Evolutionary conservation across 1,284 basidiomycete species (phyloP).

Genomic region (Fistulina hepatica): DNA sequence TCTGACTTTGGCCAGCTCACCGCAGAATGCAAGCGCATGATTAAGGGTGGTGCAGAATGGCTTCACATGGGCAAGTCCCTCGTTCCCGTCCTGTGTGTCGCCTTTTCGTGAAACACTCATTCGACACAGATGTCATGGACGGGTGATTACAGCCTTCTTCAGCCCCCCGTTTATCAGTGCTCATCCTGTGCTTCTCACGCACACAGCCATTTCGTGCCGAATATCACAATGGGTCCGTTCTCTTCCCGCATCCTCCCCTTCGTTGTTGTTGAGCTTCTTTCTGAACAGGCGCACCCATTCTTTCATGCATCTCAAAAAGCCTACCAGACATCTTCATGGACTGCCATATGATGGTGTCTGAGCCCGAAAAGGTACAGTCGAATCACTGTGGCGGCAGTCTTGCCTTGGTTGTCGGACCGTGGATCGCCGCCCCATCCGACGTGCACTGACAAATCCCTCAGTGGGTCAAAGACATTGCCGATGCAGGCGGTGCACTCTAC

Average conservation of each 20-base stretch:
- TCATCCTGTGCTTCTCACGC: too few species aligned
- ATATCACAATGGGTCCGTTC: slow-evolving; percentile 87
- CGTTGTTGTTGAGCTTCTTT: slow-evolving; percentile 9
- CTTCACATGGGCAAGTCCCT: slow-evolving; percentile 79
- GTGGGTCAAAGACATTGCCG: slow-evolving; percentile 96
- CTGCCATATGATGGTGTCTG: slow-evolving; percentile 99
- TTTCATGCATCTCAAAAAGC: slow-evolving; percentile 80
- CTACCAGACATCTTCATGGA: slow-evolving; percentile 98
- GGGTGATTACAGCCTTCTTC: slow-evolving; percentile 54
- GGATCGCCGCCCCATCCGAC: slow-evolving; percentile 5
- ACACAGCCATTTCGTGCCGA: slow-evolving; percentile 91
- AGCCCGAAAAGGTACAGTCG: slow-evolving; percentile 73
- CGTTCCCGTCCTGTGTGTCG: neutral
- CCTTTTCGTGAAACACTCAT: slow-evolving; percentile 3
- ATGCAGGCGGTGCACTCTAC: slow-evolving; percentile 90
- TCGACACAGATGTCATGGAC: slow-evolving; percentile 82
- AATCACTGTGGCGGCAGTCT: too few species aligned
- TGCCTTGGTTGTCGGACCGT: too few species aligned
- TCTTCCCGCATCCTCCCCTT: neutral
- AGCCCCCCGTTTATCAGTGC: too few species aligned
- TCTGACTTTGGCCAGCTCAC: slow-evolving; percentile 92
- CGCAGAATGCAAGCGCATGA: slow-evolving; percentile 89
- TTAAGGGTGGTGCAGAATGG: slow-evolving; percentile 88
- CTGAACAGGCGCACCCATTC: slow-evolving; percentile 72
- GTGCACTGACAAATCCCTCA: slow-evolving; percentile 23